phyloP scores from a whole-genome alignment of 2,329 filamentous ascomycete genomes.

The Cercospora sojina region DNA sequence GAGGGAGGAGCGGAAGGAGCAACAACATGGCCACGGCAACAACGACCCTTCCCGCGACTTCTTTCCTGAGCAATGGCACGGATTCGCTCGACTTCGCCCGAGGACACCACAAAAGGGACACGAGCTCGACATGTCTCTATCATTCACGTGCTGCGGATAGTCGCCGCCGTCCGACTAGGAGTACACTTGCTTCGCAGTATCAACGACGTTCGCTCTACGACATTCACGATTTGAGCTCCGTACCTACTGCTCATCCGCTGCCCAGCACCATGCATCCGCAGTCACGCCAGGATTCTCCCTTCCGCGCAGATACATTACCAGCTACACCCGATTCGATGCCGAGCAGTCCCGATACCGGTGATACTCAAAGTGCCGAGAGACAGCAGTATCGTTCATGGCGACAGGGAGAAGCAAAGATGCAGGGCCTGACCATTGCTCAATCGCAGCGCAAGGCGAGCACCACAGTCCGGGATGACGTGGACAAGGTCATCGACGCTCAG shows the following conservation, averaged over 20 bases:
- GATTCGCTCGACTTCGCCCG: constrained; percentile 17
- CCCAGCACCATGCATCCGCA: constrained; percentile 8
- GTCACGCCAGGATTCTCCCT: constrained; percentile 20
- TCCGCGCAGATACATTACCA: constrained; percentile 19
- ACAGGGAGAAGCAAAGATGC: constrained; percentile 47
- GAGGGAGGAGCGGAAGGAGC: constrained; percentile 19
- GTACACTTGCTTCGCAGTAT: constrained; percentile 30
- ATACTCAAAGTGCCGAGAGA: constrained; percentile 43
- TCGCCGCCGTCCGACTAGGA: constrained; percentile 12
- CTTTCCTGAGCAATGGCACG: constrained; percentile 8
- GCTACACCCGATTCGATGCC: constrained; percentile 23
- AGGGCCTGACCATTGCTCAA: constrained; percentile 40
- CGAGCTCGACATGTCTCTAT: constrained; percentile 10
- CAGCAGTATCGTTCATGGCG: constrained; percentile 52
- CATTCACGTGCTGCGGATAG: constrained; percentile 9
- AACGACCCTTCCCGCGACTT: constrained; percentile 15
- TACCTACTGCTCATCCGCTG: constrained; percentile 15
- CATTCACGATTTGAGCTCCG: constrained; percentile 28
- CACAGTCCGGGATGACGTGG: constrained; percentile 45
- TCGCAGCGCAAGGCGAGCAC: constrained; percentile 36
- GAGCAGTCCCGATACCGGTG: constrained; percentile 16
- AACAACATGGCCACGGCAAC: constrained; percentile 19
- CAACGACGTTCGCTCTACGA: constrained; percentile 38
- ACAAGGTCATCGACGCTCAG: constrained; percentile 64
- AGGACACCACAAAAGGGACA: constrained; percentile 15